Evolutionary conservation across 495 filamentous ascomycete genomes (phyloP).

Genomic region (Wilcoxina mikolae): DNA sequence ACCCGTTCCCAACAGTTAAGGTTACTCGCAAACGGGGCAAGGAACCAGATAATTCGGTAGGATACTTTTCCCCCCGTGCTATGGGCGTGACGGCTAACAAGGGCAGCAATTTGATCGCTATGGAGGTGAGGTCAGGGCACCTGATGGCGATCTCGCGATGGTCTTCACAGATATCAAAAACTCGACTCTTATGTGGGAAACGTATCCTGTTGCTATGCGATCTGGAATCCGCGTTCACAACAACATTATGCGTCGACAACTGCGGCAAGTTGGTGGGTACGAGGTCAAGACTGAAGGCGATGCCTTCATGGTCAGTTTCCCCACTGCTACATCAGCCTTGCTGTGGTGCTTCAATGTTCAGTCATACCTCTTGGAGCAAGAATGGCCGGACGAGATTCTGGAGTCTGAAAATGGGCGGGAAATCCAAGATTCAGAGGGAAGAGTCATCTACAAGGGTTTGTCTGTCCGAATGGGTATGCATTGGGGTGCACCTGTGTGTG

Average conservation of each 20-base stretch:
- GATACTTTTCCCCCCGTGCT: background rate
- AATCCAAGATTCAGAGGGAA: slow-evolving; percentile 66
- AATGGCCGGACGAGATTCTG: slow-evolving; percentile 88
- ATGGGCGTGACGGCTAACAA: background rate
- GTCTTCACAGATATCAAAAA: slow-evolving; percentile 99
- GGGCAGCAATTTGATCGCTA: slow-evolving; percentile 39
- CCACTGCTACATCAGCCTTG: slow-evolving; percentile 80
- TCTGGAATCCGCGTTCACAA: slow-evolving; percentile 94
- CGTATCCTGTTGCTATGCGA: slow-evolving; percentile 82
- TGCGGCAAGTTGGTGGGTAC: slow-evolving; percentile 88
- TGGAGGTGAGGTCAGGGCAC: slow-evolving; percentile 76
- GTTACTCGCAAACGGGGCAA: slow-evolving; percentile 4
- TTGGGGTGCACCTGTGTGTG: slow-evolving; percentile 85
- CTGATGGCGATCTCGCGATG: slow-evolving; percentile 75
- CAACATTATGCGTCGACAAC: slow-evolving; percentile 80
- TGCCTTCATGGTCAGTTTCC: slow-evolving; percentile 98
- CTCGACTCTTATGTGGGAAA: slow-evolving; percentile 94
- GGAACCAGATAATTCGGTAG: slow-evolving; percentile 5
- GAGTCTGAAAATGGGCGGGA: slow-evolving; percentile 73
- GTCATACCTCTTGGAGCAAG: slow-evolving; percentile 63
- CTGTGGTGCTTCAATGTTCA: slow-evolving; percentile 96
- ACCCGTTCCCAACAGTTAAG: background rate
- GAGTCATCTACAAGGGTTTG: slow-evolving; percentile 77
- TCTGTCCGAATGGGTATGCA: slow-evolving; percentile 97
- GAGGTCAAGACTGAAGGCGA: slow-evolving; percentile 99